Percentiles rank a stretch among this genome's conserved stretches.
phyloP scores from a whole-genome alignment of 2,329 filamentous ascomycete genomes.

The Pseudogymnoascus sp. region DNA sequence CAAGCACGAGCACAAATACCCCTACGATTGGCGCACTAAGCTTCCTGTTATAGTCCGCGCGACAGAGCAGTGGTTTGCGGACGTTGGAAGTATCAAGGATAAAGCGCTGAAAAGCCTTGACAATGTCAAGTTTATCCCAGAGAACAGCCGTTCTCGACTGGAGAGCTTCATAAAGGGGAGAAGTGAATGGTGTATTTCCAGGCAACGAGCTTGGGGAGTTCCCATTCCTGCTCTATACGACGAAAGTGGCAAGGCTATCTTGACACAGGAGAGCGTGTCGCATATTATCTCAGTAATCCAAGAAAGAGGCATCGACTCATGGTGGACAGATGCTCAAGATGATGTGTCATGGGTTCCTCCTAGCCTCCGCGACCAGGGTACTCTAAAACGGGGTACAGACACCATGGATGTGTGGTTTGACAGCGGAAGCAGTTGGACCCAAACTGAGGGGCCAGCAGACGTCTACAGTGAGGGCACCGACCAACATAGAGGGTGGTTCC shows the following conservation, averaged over 20 bases:
- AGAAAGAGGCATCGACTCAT: conserved; percentile 75
- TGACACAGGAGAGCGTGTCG: conserved; percentile 68
- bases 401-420: conserved; percentile 99
- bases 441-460: conserved; percentile 55
- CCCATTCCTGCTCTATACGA: conserved; percentile 89
- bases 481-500: conserved; percentile 97
- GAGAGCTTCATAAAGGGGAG: conserved; percentile 80
- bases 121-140: conserved; percentile 69
- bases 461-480: conserved; percentile 91
- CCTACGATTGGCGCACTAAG: conserved; percentile 96
- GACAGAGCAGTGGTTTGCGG: conserved; percentile 96
- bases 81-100: conserved; percentile 74
- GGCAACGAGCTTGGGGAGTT: conserved; percentile 92
- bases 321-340: conserved; percentile 78
- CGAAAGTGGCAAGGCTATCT: conserved; percentile 61
- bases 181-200: conserved; percentile 96
- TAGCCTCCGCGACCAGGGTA: conserved; percentile 44
- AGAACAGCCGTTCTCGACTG: conserved; percentile 63
- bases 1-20: conserved; percentile 81
- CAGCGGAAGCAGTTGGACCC: conserved; percentile 87
- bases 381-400: conserved; percentile 70
- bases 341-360: conserved; percentile 71
- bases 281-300: conserved; percentile 78
- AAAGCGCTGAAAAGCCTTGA: conserved; percentile 62
- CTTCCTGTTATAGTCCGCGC: conserved; percentile 82